Evolutionary conservation across 768 basidiomycete species (phyloP), one percentile per base, ranked within the genome.

Genomic region (Suillus fuscotomentosus): DNA sequence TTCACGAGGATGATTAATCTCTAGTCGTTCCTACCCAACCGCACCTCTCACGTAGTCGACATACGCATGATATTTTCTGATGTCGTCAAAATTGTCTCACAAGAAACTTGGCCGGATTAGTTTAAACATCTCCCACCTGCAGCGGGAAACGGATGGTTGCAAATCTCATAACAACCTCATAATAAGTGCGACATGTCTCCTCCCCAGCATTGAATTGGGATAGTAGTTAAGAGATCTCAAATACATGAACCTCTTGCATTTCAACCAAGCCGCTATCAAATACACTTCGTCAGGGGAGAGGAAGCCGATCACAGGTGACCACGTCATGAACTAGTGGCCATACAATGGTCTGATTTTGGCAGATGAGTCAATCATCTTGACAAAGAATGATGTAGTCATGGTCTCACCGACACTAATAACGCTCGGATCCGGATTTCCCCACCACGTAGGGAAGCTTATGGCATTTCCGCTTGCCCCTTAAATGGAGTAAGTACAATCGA

Each of bases 391-490:
- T 39, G 24, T 22, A 41, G 15, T 5, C 39, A 27, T 11, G 39
- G 10, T 43, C 67, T 60, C 31, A 67, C 65, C 67, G 20, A 67
- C 65, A 54, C 67, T 67, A 5, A 66, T 65, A 39, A 65, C 51
- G 20, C 9, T 60, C 13, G 64, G 51, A 38, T 66, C 69, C 22
- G 73, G 72, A 59, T 76, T 75, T 17, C 74, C 78, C 70, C 74
- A 85, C 84, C 84, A 85, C 65, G 69, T 74, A 1, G 83, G 83
- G 72, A 83, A 84, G 17, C 61, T 67, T 7, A 84, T 72, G 5
- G 76, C 77, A 20, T 77, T 77, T 6, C 80, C 79, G 60, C 81
- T 79, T 14, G 82, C 83, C 20, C 79, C 78, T 67, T 36, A 1
- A 34, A 38, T 48, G 78, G 76, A 50, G 77, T 76, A 13, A 65